A percentile compares a stretch with the other conserved stretches of the same genome.
phyloP scores from a whole-genome alignment of 805 yeast species.

The Metschnikowia aberdeeniae region DNA sequence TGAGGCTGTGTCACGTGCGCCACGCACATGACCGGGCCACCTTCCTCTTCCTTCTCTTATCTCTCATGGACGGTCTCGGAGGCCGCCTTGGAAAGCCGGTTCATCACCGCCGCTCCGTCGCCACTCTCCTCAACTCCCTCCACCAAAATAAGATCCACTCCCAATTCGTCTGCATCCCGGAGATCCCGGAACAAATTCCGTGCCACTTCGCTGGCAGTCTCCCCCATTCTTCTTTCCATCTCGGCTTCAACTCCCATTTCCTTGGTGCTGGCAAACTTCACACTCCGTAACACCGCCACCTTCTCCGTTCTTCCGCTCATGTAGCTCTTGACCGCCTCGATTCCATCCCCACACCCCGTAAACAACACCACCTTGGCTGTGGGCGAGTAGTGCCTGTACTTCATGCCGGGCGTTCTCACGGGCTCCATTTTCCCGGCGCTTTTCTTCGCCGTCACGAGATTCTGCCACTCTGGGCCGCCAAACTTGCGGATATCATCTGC shows the following conservation, averaged over 20 bases:
- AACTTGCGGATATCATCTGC: conserved; percentile 61
- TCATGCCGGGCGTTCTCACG: conserved; percentile 96
- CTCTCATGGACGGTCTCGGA: conserved; percentile 33
- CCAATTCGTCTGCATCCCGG: conserved; percentile 68
- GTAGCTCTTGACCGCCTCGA: conserved; percentile 26
- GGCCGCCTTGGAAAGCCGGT: conserved; percentile 83
- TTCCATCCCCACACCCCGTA: conserved; percentile 45
- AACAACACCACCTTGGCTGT: conserved; percentile 74
- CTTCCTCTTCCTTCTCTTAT: neutral
- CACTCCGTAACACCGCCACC: conserved; percentile 51
- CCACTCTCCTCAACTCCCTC: conserved; percentile 74
- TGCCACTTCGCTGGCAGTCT: conserved; percentile 58
- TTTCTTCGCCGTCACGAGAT: conserved; percentile 59
- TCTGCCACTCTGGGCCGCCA: conserved; percentile 70
- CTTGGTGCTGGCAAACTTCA: conserved; percentile 26
- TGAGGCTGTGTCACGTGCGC: neutral
- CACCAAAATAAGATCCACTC: conserved; percentile 70
- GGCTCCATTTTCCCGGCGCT: conserved; percentile 63
- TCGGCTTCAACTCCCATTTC: conserved; percentile 15
- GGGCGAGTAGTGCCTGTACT: conserved; percentile 93
- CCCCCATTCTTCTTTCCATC: conserved; percentile 40
- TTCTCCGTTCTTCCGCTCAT: conserved; percentile 21
- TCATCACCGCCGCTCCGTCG: conserved; percentile 95
- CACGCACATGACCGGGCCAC: neutral
- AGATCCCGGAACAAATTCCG: conserved; percentile 67